Evolutionary conservation across 2,329 filamentous ascomycete species (phyloP).

Genomic region (Talaromyces sp.): DNA sequence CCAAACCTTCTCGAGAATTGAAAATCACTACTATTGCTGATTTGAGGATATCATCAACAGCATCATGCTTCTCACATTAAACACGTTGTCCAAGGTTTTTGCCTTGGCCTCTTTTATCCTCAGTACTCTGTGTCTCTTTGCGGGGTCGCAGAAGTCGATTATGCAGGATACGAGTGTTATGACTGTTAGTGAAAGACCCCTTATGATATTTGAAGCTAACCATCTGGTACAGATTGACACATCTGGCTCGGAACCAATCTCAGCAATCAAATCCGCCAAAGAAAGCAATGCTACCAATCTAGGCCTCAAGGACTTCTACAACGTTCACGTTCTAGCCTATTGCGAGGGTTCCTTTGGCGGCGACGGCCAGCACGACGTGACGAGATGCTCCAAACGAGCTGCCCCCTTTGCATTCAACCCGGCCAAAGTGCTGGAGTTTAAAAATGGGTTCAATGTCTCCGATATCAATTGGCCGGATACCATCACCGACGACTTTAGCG

Average conservation of each 20-base stretch:
- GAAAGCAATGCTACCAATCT: constrained; percentile 42
- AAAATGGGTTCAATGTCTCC: constrained; percentile 45
- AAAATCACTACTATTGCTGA: neutral
- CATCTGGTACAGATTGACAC: constrained; percentile 49
- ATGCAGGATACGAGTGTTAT: constrained; percentile 56
- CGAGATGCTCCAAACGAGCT: constrained; percentile 50
- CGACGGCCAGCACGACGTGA: constrained; percentile 38
- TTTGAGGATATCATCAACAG: neutral
- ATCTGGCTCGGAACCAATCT: constrained; percentile 47
- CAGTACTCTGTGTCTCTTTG: constrained; percentile 57
- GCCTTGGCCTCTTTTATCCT: constrained; percentile 54
- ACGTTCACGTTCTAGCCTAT: constrained; percentile 56
- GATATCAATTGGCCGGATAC: constrained; percentile 55
- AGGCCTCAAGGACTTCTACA: constrained; percentile 59
- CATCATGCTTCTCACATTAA: constrained; percentile 10
- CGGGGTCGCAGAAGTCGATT: constrained; percentile 53
- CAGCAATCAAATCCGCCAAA: constrained; percentile 24
- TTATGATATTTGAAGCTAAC: neutral
- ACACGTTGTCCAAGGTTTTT: constrained; percentile 47
- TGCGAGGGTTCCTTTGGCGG: constrained; percentile 48
- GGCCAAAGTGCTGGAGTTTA: constrained; percentile 46
- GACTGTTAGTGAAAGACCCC: constrained; percentile 40
- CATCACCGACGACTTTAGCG: constrained; percentile 50
- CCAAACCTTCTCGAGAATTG: neutral
- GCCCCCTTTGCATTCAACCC: constrained; percentile 57